Evolutionary conservation across 2,329 filamentous ascomycete genomes (phyloP).

Genomic region (Lecanicillium sp.): DNA sequence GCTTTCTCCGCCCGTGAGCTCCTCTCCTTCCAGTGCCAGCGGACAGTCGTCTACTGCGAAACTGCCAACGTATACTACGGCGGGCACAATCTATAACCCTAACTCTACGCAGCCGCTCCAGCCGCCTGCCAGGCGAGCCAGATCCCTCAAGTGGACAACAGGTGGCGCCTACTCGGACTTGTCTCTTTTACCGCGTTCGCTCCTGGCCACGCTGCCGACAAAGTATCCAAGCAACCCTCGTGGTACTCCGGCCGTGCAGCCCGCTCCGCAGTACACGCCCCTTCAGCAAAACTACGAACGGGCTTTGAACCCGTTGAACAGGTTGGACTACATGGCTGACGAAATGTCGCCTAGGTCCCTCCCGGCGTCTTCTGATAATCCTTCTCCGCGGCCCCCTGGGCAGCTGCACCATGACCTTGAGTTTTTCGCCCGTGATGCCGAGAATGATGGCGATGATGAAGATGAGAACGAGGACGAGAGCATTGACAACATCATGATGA

Average conservation of each 20-base stretch:
- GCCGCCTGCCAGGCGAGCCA: conserved; percentile 42
- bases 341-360: conserved; percentile 2
- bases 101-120: conserved; percentile 37
- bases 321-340: neutral
- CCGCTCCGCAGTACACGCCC: conserved; percentile 36
- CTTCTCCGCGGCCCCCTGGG: too few relatives aligned
- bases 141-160: conserved; percentile 33
- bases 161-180: conserved; percentile 21
- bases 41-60: conserved; percentile 16
- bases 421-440: conserved; percentile 1
- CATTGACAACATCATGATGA: conserved; percentile 25
- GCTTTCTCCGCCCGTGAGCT: conserved; percentile 17
- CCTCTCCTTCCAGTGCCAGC: conserved; percentile 14
- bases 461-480: conserved; percentile 20
- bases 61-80: conserved; percentile 44
- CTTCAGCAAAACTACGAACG: conserved; percentile 48
- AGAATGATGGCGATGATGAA: conserved; percentile 11
- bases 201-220: conserved; percentile 27
- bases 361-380: neutral
- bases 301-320: conserved; percentile 32
- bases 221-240: conserved; percentile 16
- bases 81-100: conserved; percentile 48
- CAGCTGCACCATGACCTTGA: neutral
- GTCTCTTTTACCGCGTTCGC: conserved; percentile 27
- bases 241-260: conserved; percentile 12